A percentile compares a stretch with the other conserved stretches of the same genome.
phyloP scores from a whole-genome alignment of 257 asterid genomes.

The Capsicum rhomboideum region DNA sequence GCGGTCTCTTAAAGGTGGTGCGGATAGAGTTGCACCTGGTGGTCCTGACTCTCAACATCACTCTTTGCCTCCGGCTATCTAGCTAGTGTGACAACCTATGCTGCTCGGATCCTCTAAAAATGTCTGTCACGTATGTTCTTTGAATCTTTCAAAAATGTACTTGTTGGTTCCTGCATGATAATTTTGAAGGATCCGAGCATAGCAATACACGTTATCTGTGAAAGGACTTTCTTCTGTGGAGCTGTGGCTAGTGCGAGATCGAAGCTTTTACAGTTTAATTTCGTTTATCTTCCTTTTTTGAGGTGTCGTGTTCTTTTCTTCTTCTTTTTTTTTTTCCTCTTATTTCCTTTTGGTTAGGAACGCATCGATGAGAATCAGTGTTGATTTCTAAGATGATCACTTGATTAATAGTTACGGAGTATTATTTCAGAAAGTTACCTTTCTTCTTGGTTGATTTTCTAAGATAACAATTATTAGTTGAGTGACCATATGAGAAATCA shows the following conservation, averaged over 20 bases:
- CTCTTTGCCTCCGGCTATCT: neutral
- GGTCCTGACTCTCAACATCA: constrained; percentile 51
- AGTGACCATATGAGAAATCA: too few species aligned
- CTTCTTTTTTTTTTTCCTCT: neutral
- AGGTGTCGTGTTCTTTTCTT: neutral
- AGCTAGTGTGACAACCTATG: neutral
- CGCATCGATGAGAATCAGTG: neutral
- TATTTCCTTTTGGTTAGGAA: neutral
- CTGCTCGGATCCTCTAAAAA: neutral
- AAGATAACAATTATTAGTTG: too few species aligned
- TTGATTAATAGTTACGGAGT: too few species aligned
- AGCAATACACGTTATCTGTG: neutral
- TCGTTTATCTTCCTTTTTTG: neutral
- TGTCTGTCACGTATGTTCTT: neutral
- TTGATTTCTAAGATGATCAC: too few species aligned
- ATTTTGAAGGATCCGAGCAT: neutral
- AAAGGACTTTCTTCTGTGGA: too few species aligned
- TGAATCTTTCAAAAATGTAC: neutral
- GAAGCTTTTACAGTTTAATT: neutral
- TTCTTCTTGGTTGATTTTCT: too few species aligned
- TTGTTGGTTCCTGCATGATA: rapidly evolving
- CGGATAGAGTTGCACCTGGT: constrained; percentile 25
- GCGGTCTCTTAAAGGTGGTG: constrained; percentile 13
- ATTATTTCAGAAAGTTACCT: too few species aligned
- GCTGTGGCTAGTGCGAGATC: neutral